Base-by-base conservation (phyloP, 176 grass and related monocot genomes). In the Coix lacrymajobi region DNA sequence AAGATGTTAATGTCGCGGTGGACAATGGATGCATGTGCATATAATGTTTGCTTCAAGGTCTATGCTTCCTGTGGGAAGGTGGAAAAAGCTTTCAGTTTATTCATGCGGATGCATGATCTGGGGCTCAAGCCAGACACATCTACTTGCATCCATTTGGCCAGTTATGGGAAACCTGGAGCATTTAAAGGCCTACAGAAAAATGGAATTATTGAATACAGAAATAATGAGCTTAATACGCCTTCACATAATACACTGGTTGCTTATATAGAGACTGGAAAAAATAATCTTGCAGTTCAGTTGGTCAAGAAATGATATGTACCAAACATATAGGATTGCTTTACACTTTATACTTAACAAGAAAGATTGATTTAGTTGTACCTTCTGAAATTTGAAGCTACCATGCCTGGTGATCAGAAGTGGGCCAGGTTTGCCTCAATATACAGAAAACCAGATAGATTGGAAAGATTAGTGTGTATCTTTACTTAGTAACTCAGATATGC, bases 31-130 rank as follows among this genome's bases (percentile, higher is more conserved):
- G 79, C 73, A 15, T 85, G 62, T 56, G 84, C 81, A 54, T 94
- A 87, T 80, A 94, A 89, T 87, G 72, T 87, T 89, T 85, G 84
- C 71, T 91, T 91, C 79, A 88, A 89, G 49, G 81, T 86, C 9
- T 94, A 87, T 83, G 81, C 73, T 61, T 85, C 81, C 6, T 91
- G 77, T 20, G 87, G 87, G 30, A 82, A 89, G 72, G 66, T 85
- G 41, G 84, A 89, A 34, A 91, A 91, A 77, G 87, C 89, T 81
- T 91, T 94, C 54, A 87, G 85, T 83, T 81, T 91, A 57, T 94
- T 91, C 62, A 87, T 20, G 54, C 37, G 28, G 71, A 91, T 91
- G 92, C 87, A 89, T 87, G 84, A 82, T 79, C 75, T 82, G 51
- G 87, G 87, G 36, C 67, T 91, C 20, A 79, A 85, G 71, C 86